These are phyloP conservation scores for Tulasnella sp. DNA, from an alignment of 768 basidiomycete genomes.

Conservation along the genomic window DNA sequence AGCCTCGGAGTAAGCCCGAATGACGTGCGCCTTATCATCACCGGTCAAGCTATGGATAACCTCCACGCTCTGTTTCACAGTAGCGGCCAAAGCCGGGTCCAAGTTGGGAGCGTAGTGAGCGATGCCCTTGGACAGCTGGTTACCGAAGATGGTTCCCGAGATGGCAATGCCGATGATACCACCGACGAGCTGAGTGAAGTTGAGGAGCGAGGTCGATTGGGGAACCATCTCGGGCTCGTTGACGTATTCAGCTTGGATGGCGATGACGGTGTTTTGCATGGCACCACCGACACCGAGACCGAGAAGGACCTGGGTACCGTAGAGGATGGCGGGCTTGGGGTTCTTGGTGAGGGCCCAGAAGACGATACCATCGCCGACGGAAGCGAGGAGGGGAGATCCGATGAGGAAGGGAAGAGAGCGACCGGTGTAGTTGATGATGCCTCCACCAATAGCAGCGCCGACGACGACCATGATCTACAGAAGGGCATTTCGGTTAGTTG, in stretches of 20 bases:
- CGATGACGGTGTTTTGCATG: constrained; percentile 47
- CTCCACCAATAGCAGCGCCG: constrained; percentile 44
- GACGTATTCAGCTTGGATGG: constrained; percentile 48
- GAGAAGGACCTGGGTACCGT: constrained; percentile 48
- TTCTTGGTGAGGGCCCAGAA: constrained; percentile 35
- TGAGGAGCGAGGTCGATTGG: constrained; percentile 36
- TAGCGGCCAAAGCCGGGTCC: constrained; percentile 34
- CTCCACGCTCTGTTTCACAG: constrained; percentile 41
- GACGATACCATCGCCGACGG: constrained; percentile 45
- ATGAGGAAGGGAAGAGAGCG: constrained; percentile 44
- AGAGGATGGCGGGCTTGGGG: constrained; percentile 37
- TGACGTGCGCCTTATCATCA: constrained; percentile 30
- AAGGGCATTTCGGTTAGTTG: background rate
- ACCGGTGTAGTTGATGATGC: constrained; percentile 41
- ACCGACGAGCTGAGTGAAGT: constrained; percentile 32
- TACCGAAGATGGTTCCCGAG: constrained; percentile 35
- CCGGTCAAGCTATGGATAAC: constrained; percentile 43
- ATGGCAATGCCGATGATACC: constrained; percentile 33
- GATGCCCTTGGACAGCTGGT: constrained; percentile 43
- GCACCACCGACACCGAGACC: constrained; percentile 47
- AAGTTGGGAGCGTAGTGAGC: constrained; percentile 41
- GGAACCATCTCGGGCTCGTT: constrained; percentile 35
- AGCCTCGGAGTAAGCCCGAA: constrained; percentile 38
- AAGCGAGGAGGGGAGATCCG: constrained; percentile 41
- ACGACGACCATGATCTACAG: constrained; percentile 41